Conservation (phyloP, 2,329 filamentous ascomycete species). For the Pyrenophora tritici-repentis region DNA sequence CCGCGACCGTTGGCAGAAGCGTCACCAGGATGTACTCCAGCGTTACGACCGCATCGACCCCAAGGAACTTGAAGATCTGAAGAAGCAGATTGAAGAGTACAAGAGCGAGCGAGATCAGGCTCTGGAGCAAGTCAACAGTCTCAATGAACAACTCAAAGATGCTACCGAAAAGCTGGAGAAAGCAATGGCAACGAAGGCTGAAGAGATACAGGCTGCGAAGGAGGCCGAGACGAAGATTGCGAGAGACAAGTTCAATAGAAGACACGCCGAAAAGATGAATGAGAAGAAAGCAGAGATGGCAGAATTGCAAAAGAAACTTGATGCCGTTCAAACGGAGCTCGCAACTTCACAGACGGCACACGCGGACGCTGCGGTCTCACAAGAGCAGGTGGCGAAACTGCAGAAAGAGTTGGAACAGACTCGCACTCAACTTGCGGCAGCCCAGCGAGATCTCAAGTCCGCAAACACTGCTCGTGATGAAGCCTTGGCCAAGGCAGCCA, state of each 20-base stretch:
- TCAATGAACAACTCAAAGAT: constrained; percentile 55
- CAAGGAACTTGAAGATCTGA: constrained; percentile 86
- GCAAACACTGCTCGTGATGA: constrained; percentile 69
- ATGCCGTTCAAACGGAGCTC: constrained; percentile 54
- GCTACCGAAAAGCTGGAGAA: constrained; percentile 49
- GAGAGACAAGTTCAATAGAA: constrained; percentile 58
- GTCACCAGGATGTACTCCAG: constrained; percentile 91
- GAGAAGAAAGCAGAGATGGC: constrained; percentile 56
- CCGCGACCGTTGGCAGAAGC: constrained; percentile 92
- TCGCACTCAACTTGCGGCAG: constrained; percentile 24
- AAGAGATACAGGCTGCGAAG: constrained; percentile 16
- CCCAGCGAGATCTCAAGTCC: constrained; percentile 58
- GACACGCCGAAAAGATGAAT: constrained; percentile 28
- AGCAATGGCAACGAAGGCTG: constrained; percentile 22
- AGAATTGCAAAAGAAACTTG: constrained; percentile 61
- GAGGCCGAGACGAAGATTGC: constrained; percentile 47
- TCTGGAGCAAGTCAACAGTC: constrained; percentile 55
- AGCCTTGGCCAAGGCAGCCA: constrained; percentile 56
- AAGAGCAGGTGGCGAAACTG: constrained; percentile 67
- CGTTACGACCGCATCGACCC: constrained; percentile 97
- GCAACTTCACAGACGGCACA: constrained; percentile 16
- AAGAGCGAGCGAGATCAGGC: constrained; percentile 59
- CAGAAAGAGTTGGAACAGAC: constrained; percentile 30
- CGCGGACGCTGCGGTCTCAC: constrained; percentile 20
- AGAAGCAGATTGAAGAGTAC: constrained; percentile 68